Evolutionary conservation across 306 rosid species (phyloP).

Genomic region (Casuarina equisetifolia): DNA sequence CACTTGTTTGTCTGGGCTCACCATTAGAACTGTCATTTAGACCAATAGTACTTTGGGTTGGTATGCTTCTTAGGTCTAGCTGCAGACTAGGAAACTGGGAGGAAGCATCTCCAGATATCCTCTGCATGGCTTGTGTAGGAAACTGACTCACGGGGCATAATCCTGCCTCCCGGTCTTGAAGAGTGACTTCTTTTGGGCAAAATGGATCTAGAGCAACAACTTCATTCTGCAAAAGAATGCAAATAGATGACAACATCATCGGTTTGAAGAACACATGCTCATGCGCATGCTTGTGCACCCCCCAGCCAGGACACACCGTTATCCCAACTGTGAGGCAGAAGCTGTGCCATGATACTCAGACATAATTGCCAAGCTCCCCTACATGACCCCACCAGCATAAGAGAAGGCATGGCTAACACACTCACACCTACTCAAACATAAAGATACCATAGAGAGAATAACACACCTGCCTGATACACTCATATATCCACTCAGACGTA

Average conservation of each 20-base stretch:
- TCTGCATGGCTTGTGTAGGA: constrained; percentile 70
- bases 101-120: constrained; percentile 46
- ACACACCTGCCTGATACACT: constrained; percentile 90
- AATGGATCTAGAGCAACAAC: constrained; percentile 63
- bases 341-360: neutral
- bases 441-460: constrained; percentile 10
- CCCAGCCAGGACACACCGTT: neutral
- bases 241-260: neutral
- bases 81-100: constrained; percentile 59
- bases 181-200: constrained; percentile 74
- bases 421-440: neutral
- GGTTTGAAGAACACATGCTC: neutral
- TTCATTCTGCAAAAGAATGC: constrained; percentile 35
- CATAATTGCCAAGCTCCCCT: neutral
- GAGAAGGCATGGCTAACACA: neutral
- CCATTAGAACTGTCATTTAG: constrained; percentile 37
- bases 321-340: too few relatives aligned
- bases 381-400: constrained; percentile 1
- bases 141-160: constrained; percentile 71
- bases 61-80: constrained; percentile 38
- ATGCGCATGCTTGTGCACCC: neutral
- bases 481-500: constrained; percentile 85
- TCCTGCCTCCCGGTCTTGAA: constrained; percentile 81
- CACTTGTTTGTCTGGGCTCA: constrained; percentile 36
- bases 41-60: constrained; percentile 27